These are phyloP conservation scores for Colletotrichum neosansevieriae DNA, from an alignment of 2,329 filamentous ascomycete genomes.

Conservation along the genomic window DNA sequence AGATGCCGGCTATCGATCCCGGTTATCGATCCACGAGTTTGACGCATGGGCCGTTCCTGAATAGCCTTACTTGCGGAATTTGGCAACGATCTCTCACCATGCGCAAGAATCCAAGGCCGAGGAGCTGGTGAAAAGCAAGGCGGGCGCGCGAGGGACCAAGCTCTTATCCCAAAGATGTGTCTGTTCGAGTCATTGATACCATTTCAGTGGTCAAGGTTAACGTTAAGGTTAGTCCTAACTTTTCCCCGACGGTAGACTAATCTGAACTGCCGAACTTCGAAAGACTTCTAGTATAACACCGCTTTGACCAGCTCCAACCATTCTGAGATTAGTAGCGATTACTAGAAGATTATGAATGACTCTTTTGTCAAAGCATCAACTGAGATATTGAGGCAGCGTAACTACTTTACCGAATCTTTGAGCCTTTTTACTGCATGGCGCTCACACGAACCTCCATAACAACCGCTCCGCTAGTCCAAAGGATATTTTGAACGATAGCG, in stretches of 20 bases:
- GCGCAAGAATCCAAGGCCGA: slow-evolving; percentile 4
- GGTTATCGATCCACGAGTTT: background rate
- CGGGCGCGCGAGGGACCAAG: background rate
- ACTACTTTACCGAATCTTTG: background rate
- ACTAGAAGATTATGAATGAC: background rate
- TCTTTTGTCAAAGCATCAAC: background rate
- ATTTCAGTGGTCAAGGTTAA: background rate
- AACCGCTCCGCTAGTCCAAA: background rate
- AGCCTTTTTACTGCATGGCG: slow-evolving; percentile 8
- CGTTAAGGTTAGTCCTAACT: slow-evolving; percentile 9
- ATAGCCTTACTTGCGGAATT: slow-evolving; percentile 1
- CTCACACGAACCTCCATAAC: slow-evolving; percentile 4
- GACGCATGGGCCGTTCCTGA: background rate
- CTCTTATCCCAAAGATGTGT: slow-evolving; percentile 1
- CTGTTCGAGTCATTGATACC: background rate
- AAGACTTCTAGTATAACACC: slow-evolving; percentile 1
- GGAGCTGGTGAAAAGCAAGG: background rate
- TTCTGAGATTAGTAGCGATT: background rate
- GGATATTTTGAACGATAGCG: slow-evolving; percentile 2
- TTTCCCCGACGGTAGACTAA: slow-evolving; percentile 2
- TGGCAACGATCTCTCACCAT: slow-evolving; percentile 6
- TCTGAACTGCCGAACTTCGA: slow-evolving; percentile 9
- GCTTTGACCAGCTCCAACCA: background rate
- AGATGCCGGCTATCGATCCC: slow-evolving; percentile 1
- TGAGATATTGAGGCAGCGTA: slow-evolving; percentile 1